A percentile compares a stretch with the other conserved stretches of the same genome.
Conservation (phyloP, 2,329 filamentous ascomycete species). For the Esteya vermicola region DNA sequence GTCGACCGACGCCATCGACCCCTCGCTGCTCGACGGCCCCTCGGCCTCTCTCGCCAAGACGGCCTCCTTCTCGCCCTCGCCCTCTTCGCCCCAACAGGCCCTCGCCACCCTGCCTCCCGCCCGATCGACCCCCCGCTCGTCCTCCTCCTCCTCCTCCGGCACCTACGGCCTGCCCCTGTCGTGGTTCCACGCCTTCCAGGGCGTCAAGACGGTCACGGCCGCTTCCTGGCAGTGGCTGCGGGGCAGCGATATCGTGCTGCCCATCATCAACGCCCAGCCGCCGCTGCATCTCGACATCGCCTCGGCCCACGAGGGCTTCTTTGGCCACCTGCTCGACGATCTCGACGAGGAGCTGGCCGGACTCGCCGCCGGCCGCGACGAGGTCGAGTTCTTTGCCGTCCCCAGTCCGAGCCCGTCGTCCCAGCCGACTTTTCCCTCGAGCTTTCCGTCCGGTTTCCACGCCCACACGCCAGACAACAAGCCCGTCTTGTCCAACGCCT, state of each 20-base stretch:
- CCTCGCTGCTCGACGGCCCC: no score
- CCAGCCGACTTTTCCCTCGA: no score
- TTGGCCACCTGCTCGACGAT: slow-evolving; percentile 43
- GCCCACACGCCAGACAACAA: no score
- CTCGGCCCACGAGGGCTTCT: slow-evolving; percentile 39
- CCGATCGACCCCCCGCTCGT: background rate
- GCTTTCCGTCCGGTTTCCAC: no score
- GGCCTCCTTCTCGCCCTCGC: no score
- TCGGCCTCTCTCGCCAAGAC: no score
- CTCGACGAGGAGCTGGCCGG: slow-evolving; percentile 39
- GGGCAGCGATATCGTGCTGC: slow-evolving; percentile 39
- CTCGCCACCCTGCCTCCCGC: no score
- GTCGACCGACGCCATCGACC: no score
- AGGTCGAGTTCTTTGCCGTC: background rate
- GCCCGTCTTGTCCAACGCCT: no score
- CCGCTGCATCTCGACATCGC: slow-evolving; percentile 46
- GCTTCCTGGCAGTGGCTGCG: slow-evolving; percentile 51
- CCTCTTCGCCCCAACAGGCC: no score
- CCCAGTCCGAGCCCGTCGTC: background rate
- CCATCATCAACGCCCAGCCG: slow-evolving; percentile 50
- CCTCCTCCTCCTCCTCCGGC: background rate
- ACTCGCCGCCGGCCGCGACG: slow-evolving; percentile 9
- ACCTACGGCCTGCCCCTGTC: slow-evolving; percentile 43
- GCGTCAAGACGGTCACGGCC: slow-evolving; percentile 50
- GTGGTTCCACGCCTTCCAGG: slow-evolving; percentile 55